These are phyloP conservation scores for Phytopythium helicoides DNA, from an alignment of 352 stramenopile species.

Conservation along the genomic window DNA sequence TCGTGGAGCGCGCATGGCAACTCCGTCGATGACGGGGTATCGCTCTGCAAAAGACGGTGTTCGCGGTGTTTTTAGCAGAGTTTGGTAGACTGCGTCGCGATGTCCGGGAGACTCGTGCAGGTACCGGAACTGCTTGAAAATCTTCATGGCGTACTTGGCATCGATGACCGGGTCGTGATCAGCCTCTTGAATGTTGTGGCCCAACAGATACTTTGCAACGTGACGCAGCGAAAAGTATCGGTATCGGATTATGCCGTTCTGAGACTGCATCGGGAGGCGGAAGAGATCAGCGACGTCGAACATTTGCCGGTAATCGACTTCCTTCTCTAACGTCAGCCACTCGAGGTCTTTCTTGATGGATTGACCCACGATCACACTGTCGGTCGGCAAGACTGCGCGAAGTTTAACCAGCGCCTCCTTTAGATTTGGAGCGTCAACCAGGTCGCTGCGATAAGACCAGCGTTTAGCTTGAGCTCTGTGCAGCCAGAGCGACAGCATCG, in stretches of 20 bases:
- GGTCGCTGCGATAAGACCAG: constrained; percentile 29
- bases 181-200: constrained; percentile 78
- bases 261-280: constrained; percentile 69
- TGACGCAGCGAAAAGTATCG: constrained; percentile 85
- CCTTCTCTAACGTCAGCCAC: constrained; percentile 85
- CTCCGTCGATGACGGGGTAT: constrained; percentile 81
- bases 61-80: constrained; percentile 74
- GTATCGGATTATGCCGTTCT: constrained; percentile 74
- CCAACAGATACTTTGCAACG: constrained; percentile 80
- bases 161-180: constrained; percentile 87
- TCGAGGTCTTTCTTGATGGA: constrained; percentile 93
- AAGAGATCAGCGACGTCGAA: constrained; percentile 87
- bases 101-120: constrained; percentile 72
- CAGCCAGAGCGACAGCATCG: too few relatives aligned
- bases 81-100: constrained; percentile 81
- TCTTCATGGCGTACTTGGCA: constrained; percentile 87
- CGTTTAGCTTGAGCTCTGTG: not conserved
- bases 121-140: constrained; percentile 85
- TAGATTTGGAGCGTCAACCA: constrained; percentile 65
- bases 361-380: constrained; percentile 91
- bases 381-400: constrained; percentile 65
- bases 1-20: constrained; percentile 68
- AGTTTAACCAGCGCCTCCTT: constrained; percentile 74
- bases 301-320: constrained; percentile 81
- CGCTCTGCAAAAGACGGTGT: constrained; percentile 84